Evolutionary conservation across 768 basidiomycete species (phyloP).

Genomic region (Russula vinacea): DNA sequence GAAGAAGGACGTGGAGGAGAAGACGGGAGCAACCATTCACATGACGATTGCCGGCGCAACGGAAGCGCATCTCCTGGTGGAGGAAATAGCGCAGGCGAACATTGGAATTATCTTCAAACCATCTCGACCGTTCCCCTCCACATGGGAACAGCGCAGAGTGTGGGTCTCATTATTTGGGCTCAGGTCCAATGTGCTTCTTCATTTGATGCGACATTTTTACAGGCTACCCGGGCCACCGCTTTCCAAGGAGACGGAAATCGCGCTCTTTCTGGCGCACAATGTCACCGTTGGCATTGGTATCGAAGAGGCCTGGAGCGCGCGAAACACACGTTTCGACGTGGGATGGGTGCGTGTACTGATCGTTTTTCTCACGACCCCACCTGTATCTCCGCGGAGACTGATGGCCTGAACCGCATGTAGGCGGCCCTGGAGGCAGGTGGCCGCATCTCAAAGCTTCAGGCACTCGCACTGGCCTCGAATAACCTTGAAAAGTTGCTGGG

Average conservation of each 20-base stretch:
- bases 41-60: slow-evolving; percentile 56
- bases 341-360: slow-evolving; percentile 62
- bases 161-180: slow-evolving; percentile 36
- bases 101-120: slow-evolving; percentile 71
- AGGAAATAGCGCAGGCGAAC: slow-evolving; percentile 61
- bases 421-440: slow-evolving; percentile 33
- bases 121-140: slow-evolving; percentile 63
- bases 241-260: slow-evolving; percentile 55
- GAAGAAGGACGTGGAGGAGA: slow-evolving; percentile 57
- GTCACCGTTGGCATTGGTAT: slow-evolving; percentile 73
- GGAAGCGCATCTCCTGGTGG: slow-evolving; percentile 71
- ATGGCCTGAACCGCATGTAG: slow-evolving; percentile 11
- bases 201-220: slow-evolving; percentile 17
- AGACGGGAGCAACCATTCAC: slow-evolving; percentile 42
- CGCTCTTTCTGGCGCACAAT: slow-evolving; percentile 59
- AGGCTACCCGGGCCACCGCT: slow-evolving; percentile 75
- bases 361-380: slow-evolving; percentile 18
- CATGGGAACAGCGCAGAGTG: slow-evolving; percentile 69
- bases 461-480: slow-evolving; percentile 50
- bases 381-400: slow-evolving; percentile 8
- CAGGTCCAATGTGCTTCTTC: background rate
- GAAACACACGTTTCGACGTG: slow-evolving; percentile 75
- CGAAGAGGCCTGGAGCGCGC: slow-evolving; percentile 63
- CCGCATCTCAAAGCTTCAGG: slow-evolving; percentile 40
- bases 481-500: slow-evolving; percentile 51